phyloP scores from a whole-genome alignment of 1,284 basidiomycete genomes.

The Trichosporon faecale region DNA sequence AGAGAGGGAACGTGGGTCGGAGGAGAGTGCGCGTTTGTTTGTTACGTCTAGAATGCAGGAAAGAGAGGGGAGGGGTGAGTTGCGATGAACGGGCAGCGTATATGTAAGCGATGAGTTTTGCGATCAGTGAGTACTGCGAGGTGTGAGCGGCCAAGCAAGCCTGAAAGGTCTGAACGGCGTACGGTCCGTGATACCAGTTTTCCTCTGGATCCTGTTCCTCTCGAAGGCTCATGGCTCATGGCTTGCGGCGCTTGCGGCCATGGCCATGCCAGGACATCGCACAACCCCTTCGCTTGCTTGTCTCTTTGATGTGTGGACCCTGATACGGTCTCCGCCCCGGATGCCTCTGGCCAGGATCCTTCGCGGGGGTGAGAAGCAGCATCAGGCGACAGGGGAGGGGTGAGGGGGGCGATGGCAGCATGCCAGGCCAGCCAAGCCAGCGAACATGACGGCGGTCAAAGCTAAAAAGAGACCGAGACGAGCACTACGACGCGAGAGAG shows the following conservation, averaged over 20 bases:
- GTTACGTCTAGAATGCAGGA: not conserved
- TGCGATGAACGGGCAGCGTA: not conserved
- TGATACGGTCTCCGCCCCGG: not conserved
- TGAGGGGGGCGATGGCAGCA: not conserved
- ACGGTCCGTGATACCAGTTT: not conserved
- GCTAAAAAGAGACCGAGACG: conserved; percentile 3
- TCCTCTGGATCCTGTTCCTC: not conserved
- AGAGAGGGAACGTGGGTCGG: not conserved
- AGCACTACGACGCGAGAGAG: not conserved
- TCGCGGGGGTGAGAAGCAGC: not conserved
- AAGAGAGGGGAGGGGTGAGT: not conserved
- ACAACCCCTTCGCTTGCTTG: conserved; percentile 1
- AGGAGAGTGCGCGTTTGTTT: not conserved
- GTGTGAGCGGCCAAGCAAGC: not conserved
- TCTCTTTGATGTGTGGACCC: not conserved
- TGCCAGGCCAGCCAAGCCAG: not conserved
- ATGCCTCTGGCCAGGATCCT: not conserved
- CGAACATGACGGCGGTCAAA: not conserved
- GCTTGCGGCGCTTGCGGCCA: not conserved
- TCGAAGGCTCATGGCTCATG: not conserved
- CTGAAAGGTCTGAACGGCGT: not conserved
- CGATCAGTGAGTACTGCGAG: not conserved
- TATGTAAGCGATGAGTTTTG: not conserved
- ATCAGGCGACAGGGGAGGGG: not conserved
- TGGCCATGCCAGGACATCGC: not conserved